A percentile compares a stretch with the other conserved stretches of the same genome.
Evolutionary conservation across 1,284 basidiomycete genomes (phyloP).

Genomic region (Pseudozyma thailandica): DNA sequence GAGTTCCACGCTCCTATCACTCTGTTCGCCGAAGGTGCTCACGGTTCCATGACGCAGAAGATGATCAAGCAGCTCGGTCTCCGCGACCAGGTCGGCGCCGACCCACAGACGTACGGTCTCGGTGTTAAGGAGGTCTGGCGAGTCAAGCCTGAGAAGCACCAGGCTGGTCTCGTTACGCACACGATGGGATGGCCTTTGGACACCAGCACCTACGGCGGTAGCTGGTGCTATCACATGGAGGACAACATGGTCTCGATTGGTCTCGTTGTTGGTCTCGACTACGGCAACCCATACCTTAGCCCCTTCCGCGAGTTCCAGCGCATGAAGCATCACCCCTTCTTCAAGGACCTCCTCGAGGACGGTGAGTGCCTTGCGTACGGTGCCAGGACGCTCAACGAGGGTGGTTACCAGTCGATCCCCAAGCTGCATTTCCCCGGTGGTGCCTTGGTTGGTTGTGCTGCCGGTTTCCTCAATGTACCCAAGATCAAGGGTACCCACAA

Average conservation of each 20-base stretch:
- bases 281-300: constrained; percentile 90
- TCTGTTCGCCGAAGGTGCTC: constrained; percentile 94
- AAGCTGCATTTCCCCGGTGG: constrained; percentile 94
- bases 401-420: constrained; percentile 92
- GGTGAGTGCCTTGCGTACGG: constrained; percentile 88
- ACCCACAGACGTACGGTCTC: constrained; percentile 95
- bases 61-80: constrained; percentile 82
- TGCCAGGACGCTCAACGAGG: constrained; percentile 90
- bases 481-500: constrained; percentile 99
- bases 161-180: constrained; percentile 88
- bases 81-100: constrained; percentile 74
- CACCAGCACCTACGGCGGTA: constrained; percentile 88
- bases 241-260: constrained; percentile 90
- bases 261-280: constrained; percentile 92
- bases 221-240: constrained; percentile 96
- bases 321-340: constrained; percentile 97
- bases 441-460: constrained; percentile 92
- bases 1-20: constrained; percentile 93
- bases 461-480: constrained; percentile 92
- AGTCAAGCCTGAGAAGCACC: constrained; percentile 80
- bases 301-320: constrained; percentile 94
- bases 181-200: constrained; percentile 94
- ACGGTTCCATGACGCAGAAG: constrained; percentile 88
- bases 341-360: constrained; percentile 81
- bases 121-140: constrained; percentile 99